Evolutionary conservation across 257 asterid genomes (phyloP).

Genomic region (Fraxinus pennsylvanica): DNA sequence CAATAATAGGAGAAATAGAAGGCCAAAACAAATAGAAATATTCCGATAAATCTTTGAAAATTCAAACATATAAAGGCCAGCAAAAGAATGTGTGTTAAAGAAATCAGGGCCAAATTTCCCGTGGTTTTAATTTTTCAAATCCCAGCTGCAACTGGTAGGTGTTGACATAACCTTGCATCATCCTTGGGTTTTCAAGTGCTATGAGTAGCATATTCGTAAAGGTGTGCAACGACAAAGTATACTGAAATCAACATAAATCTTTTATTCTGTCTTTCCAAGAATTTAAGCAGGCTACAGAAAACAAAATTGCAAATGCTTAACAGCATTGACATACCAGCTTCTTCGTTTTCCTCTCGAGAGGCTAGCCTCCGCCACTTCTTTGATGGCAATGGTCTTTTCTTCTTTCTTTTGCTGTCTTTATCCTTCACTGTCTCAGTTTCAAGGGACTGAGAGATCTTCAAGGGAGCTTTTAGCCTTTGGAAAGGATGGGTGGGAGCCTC

Average conservation of each 20-base stretch:
- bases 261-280: conserved; percentile 17
- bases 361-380: conserved; percentile 71
- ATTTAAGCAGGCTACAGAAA: conserved; percentile 18
- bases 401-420: conserved; percentile 51
- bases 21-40: background rate
- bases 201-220: background rate
- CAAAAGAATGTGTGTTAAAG: background rate
- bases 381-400: conserved; percentile 80
- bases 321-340: conserved; percentile 49
- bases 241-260: background rate
- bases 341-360: conserved; percentile 54
- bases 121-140: background rate
- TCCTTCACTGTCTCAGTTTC: conserved; percentile 47
- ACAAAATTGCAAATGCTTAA: conserved; percentile 14
- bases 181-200: background rate
- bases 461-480: conserved; percentile 57
- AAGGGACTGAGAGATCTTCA: conserved; percentile 54
- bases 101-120: background rate
- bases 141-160: background rate
- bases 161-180: background rate
- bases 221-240: background rate
- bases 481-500: conserved; percentile 81
- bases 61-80: background rate
- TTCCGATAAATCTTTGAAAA: background rate
- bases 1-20: background rate